A percentile compares a stretch with the other conserved stretches of the same genome.
Conservation (phyloP, 441 rosid species). For the Dalechampia spathulata region DNA sequence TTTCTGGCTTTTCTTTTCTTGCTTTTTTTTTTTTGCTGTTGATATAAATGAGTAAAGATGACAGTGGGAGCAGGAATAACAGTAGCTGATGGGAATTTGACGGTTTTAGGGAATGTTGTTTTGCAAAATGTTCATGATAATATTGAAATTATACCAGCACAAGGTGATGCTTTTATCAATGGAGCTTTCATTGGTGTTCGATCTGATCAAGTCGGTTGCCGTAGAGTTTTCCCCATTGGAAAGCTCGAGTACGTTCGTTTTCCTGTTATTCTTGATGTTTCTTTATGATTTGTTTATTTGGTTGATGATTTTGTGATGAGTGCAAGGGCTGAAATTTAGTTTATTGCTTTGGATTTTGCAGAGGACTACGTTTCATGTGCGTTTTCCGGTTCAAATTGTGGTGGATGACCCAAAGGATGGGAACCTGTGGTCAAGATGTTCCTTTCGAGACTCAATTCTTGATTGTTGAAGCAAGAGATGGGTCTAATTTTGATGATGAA, state of each 20-base stretch:
- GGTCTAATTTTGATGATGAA: slow-evolving; percentile 27
- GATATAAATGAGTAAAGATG: slow-evolving; percentile 32
- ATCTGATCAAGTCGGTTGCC: slow-evolving; percentile 54
- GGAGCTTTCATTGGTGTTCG: slow-evolving; percentile 68
- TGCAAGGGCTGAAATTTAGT: slow-evolving; percentile 1
- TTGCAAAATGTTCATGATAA: slow-evolving; percentile 42
- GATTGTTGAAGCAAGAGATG: slow-evolving; percentile 39
- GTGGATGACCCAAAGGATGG: slow-evolving; percentile 81
- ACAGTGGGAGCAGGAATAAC: slow-evolving; percentile 60
- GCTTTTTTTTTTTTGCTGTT: too few species aligned
- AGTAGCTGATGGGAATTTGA: slow-evolving; percentile 43
- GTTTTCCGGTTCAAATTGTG: slow-evolving; percentile 61
- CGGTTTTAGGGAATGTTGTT: slow-evolving; percentile 47
- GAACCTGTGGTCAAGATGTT: slow-evolving; percentile 41
- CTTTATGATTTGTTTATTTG: neutral
- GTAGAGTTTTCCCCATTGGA: slow-evolving; percentile 63
- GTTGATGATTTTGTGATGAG: neutral
- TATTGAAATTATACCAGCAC: slow-evolving; percentile 41
- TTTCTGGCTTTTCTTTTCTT: neutral
- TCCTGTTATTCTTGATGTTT: neutral
- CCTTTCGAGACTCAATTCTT: slow-evolving; percentile 61
- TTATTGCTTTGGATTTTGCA: slow-evolving; percentile 14
- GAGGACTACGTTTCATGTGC: slow-evolving; percentile 59
- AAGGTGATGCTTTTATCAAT: slow-evolving; percentile 33
- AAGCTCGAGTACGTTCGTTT: slow-evolving; percentile 48